These are phyloP conservation scores for Crithidia sp. DNA, from an alignment of 208 protist genomes.

Conservation along the genomic window DNA sequence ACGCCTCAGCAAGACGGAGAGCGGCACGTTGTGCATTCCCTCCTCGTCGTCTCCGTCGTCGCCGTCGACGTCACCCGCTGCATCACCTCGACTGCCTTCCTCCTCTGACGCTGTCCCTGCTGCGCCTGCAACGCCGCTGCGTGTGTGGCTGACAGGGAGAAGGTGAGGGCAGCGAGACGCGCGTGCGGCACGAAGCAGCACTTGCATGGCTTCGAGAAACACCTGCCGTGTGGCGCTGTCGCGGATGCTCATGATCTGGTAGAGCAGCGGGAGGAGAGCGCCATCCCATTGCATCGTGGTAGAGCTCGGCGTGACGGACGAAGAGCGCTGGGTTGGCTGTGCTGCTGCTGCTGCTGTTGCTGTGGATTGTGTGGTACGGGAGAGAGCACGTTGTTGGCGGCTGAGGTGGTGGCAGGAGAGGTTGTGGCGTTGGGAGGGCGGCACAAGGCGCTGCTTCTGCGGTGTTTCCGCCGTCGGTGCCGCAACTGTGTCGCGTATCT, in stretches of 20 bases:
- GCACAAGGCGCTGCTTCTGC: background rate
- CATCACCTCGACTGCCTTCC: background rate
- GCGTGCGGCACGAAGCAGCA: conserved; percentile 69
- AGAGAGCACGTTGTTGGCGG: background rate
- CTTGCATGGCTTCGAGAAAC: conserved; percentile 56
- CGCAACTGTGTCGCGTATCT: too few species aligned
- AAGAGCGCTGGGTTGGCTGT: background rate
- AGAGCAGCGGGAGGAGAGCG: conserved; percentile 45
- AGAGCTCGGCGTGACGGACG: background rate
- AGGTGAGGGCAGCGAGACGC: conserved; percentile 24
- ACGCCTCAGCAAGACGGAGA: conserved; percentile 53
- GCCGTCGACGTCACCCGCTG: background rate
- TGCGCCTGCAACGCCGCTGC: too few species aligned
- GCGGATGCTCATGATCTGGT: conserved; percentile 53
- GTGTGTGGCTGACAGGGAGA: too few species aligned
- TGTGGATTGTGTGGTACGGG: background rate
- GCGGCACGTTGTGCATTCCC: conserved; percentile 32
- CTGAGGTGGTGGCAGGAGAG: background rate
- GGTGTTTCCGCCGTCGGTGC: background rate
- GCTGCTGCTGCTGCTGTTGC: background rate
- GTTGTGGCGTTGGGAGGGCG: background rate
- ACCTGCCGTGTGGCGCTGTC: conserved; percentile 53
- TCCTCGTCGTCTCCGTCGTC: background rate
- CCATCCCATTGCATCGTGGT: conserved; percentile 50
- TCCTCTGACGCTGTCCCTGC: background rate